A percentile compares a stretch with the other conserved stretches of the same genome.
Evolutionary conservation across 805 yeast species (phyloP).

Genomic region (Lachancea fermentati): DNA sequence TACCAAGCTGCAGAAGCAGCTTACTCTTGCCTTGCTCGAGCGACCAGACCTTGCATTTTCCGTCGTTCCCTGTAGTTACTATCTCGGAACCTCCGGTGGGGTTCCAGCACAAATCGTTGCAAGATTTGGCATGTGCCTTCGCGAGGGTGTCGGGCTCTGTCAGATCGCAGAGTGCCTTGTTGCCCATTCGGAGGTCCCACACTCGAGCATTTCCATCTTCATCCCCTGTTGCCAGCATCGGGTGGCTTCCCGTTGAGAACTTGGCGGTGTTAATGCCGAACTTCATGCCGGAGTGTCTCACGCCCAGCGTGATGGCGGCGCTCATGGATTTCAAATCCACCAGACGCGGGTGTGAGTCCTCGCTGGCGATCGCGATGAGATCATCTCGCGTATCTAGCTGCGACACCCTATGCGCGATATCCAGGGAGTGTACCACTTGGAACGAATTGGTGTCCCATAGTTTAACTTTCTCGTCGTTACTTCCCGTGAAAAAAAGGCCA

Average conservation of each 20-base stretch:
- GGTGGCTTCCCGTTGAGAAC: slow-evolving; percentile 58
- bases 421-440: slow-evolving; percentile 61
- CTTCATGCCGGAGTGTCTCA: slow-evolving; percentile 48
- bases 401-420: slow-evolving; percentile 56
- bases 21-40: slow-evolving; percentile 16
- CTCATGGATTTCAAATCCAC: slow-evolving; percentile 71
- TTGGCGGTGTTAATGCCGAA: slow-evolving; percentile 39
- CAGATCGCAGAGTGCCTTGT: slow-evolving; percentile 23
- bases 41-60: slow-evolving; percentile 69
- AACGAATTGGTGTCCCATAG: slow-evolving; percentile 75
- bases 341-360: slow-evolving; percentile 61
- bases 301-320: slow-evolving; percentile 63
- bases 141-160: slow-evolving; percentile 13
- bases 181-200: slow-evolving; percentile 69
- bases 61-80: slow-evolving; percentile 72
- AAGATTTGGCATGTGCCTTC: slow-evolving; percentile 71
- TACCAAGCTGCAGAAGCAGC: slow-evolving; percentile 17
- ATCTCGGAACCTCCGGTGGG: slow-evolving; percentile 52
- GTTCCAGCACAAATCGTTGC: slow-evolving; percentile 76
- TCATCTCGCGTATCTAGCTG: slow-evolving; percentile 50
- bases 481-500: slow-evolving; percentile 78
- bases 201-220: slow-evolving; percentile 72
- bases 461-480: slow-evolving; percentile 71
- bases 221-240: slow-evolving; percentile 69
- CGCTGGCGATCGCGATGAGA: slow-evolving; percentile 64